Evolutionary conservation across 2,329 filamentous ascomycete species (phyloP).

Genomic region (Sarocladium oryzae): DNA sequence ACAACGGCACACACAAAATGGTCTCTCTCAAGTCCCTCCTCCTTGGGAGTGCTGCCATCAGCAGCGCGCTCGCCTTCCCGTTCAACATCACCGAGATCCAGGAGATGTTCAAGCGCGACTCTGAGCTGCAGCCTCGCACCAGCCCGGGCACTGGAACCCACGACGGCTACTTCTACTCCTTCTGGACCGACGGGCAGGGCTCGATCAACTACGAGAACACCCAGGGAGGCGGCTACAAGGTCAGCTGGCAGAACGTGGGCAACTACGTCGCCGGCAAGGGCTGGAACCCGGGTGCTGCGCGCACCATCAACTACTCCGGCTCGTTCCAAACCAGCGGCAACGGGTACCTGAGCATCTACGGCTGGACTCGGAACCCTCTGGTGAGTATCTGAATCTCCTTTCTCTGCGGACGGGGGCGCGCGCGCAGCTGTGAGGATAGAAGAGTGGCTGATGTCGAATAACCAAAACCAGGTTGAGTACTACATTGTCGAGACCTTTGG

Average conservation of each 20-base stretch:
- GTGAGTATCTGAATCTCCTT: background rate
- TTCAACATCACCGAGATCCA: slow-evolving; percentile 8
- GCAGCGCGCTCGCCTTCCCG: slow-evolving; percentile 3
- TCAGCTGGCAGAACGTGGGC: slow-evolving; percentile 5
- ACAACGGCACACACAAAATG: too few species aligned
- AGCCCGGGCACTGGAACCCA: slow-evolving; percentile 1
- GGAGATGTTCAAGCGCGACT: slow-evolving; percentile 7
- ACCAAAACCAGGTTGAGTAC: slow-evolving; percentile 5
- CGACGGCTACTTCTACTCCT: slow-evolving; percentile 8
- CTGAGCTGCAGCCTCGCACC: slow-evolving; percentile 4
- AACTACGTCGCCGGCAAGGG: slow-evolving; percentile 9
- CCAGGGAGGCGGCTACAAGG: slow-evolving; percentile 2
- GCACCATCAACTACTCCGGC: slow-evolving; percentile 6
- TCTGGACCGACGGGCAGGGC: slow-evolving; percentile 5
- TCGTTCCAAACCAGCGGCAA: slow-evolving; percentile 6
- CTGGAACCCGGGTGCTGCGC: slow-evolving; percentile 7
- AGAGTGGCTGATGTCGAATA: too few species aligned
- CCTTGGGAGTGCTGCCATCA: background rate
- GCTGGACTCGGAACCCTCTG: slow-evolving; percentile 8
- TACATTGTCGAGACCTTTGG: slow-evolving; percentile 26
- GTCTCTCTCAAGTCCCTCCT: slow-evolving; percentile 4
- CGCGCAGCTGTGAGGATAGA: too few species aligned
- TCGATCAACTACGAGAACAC: slow-evolving; percentile 9
- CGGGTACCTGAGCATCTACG: slow-evolving; percentile 7
- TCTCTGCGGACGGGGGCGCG: too few species aligned